Base-by-base conservation (phyloP, 2,329 filamentous ascomycete species). In the Chaetomiaceae sp. region DNA sequence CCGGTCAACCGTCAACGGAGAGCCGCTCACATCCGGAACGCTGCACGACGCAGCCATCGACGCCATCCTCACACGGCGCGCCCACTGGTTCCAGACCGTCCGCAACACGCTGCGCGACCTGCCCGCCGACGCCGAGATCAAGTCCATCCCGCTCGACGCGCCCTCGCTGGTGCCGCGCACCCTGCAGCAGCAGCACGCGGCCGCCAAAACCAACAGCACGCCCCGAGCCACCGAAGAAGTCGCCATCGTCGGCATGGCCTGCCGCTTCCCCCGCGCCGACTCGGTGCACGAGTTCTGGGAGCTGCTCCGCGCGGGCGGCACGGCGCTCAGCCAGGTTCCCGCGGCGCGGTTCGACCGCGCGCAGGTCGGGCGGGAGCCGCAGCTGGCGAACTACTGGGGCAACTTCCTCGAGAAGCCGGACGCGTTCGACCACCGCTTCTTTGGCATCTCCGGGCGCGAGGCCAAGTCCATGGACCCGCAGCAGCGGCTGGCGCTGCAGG, bases 401-500 rank as follows among this genome's bases (percentile, higher is more conserved):
- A 63, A 64, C 29, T 57, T 65, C 19, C 40, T 62, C 3, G 55
- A 57, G 6, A 56, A 63, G 38, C 42, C 61, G 15, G 47, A 55
- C 11, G 48, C 44, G 17, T 69, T 69, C 42, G 68, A 71, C 50
- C 30, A 62, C 1, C 47, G 50, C 4, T 69, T 73, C 54, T 73
- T 73, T 54, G 57, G 60, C 35, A 68, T 71, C 35, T 61, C 55
- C 1, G 59, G 62, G 1, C 51, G 59, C 12, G 70, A 73, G 49
- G 69, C 67, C 11, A 58, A 59, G 38, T 58, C 55, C 29, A 63
- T 72, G 51, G 68, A 72, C 39, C 69, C 69, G 1, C 68, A 71
- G 47, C 68, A 70, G 53, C 57, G 68, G 1, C 60, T 63, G 48
- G 56, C 67, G n/a, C 59, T 69, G 4, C 67, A 72, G 42, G 62